Evolutionary conservation across 345 rosid species (phyloP).

Genomic region (Trapa incisa): DNA sequence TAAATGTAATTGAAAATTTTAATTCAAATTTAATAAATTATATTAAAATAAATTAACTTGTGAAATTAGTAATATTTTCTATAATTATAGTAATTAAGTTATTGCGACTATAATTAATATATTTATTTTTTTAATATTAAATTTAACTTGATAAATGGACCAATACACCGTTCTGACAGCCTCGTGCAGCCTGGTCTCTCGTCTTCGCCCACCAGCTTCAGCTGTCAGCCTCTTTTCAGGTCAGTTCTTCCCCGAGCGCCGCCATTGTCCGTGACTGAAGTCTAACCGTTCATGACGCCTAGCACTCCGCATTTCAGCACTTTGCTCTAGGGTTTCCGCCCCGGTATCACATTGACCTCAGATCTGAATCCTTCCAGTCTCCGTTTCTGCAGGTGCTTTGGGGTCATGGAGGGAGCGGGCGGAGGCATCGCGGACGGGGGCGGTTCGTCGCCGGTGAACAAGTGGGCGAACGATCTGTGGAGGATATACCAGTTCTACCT

Average conservation of each 20-base stretch:
- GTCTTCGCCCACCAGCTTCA: not conserved
- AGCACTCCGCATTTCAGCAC: not conserved
- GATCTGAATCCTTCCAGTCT: not conserved
- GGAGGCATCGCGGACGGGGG: conserved; percentile 24
- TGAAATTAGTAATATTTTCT: too few relatives aligned
- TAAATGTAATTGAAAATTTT: too few relatives aligned
- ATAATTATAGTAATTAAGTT: too few relatives aligned
- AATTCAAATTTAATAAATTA: too few relatives aligned
- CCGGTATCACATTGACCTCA: not conserved
- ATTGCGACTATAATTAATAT: too few relatives aligned
- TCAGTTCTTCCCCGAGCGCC: not conserved
- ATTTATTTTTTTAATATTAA: too few relatives aligned
- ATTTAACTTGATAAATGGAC: too few relatives aligned
- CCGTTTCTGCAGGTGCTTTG: conserved; percentile 6
- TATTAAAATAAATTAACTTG: too few relatives aligned
- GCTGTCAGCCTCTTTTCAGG: conserved; percentile 2
- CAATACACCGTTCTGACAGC: not conserved
- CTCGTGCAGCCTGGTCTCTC: not conserved
- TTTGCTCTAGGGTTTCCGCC: not conserved
- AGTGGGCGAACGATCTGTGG: conserved; percentile 58
- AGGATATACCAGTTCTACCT: conserved; percentile 74
- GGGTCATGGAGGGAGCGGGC: conserved; percentile 69
- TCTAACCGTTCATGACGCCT: not conserved
- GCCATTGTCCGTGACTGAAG: not conserved
- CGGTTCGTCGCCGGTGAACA: conserved; percentile 48